phyloP scores from a whole-genome alignment of 2,329 filamentous ascomycete species.

The Botryotinia calthae region DNA sequence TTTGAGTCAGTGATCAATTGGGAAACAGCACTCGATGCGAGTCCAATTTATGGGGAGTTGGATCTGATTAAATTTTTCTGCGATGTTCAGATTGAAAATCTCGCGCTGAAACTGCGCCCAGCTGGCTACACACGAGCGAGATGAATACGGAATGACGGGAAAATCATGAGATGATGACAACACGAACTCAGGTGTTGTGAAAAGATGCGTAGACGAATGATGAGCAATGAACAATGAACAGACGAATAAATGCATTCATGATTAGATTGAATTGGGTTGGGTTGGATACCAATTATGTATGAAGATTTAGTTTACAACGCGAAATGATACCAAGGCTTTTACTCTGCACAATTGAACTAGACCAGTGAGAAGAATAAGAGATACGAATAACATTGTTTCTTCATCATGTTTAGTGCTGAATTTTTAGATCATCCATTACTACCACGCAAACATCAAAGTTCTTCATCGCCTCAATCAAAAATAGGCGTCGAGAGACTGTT shows the following conservation, averaged over 20 bases:
- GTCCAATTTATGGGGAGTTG: background rate
- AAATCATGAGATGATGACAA: background rate
- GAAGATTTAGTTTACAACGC: background rate
- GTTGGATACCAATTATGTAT: background rate
- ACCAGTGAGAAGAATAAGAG: background rate
- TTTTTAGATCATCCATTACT: background rate
- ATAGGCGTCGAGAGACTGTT: background rate
- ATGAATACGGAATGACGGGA: background rate
- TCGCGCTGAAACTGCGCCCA: too few relatives aligned
- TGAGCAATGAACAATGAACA: background rate
- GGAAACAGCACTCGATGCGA: background rate
- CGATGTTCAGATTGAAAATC: background rate
- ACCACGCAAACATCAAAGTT: background rate
- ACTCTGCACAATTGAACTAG: background rate
- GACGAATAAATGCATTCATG: background rate
- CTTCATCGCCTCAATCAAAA: background rate
- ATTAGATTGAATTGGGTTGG: background rate
- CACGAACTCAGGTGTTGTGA: background rate
- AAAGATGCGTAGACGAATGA: background rate
- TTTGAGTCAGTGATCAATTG: background rate
- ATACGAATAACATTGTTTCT: background rate
- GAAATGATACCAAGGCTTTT: background rate
- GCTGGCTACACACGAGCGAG: background rate
- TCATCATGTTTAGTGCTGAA: background rate
- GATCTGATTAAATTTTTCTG: background rate